phyloP scores from a whole-genome alignment of 345 rosid genomes.

The Boechera stricta region DNA sequence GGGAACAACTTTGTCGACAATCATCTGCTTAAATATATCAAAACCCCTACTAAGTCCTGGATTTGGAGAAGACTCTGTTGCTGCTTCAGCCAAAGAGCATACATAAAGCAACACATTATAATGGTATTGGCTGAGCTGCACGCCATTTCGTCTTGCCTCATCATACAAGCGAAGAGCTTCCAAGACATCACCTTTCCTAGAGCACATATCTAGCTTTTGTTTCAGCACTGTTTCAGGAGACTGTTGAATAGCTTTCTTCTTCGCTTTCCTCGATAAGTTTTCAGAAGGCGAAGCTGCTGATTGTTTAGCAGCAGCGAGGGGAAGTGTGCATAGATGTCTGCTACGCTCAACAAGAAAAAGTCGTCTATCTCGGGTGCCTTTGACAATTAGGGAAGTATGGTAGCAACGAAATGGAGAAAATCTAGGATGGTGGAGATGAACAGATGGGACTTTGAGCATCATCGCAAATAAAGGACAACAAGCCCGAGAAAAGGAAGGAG shows the following conservation, averaged over 20 bases:
- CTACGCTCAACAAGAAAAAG: constrained; percentile 38
- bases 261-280: constrained; percentile 51
- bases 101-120: constrained; percentile 80
- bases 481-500: constrained; percentile 46
- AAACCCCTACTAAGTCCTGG: constrained; percentile 69
- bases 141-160: constrained; percentile 62
- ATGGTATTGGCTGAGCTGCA: constrained; percentile 60
- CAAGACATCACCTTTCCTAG: constrained; percentile 58
- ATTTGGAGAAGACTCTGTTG: constrained; percentile 42
- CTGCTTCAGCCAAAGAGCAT: constrained; percentile 62
- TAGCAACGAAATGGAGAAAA: constrained; percentile 37
- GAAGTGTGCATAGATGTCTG: constrained; percentile 49
- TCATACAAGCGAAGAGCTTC: constrained; percentile 88
- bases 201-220: constrained; percentile 69
- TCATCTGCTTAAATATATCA: constrained; percentile 82
- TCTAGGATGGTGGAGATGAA: constrained; percentile 27
- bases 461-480: constrained; percentile 41
- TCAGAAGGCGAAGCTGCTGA: constrained; percentile 35
- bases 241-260: constrained; percentile 59
- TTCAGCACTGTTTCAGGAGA: constrained; percentile 66
- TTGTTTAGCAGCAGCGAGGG: constrained; percentile 50
- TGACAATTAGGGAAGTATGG: constrained; percentile 28
- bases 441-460: constrained; percentile 47
- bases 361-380: constrained; percentile 40
- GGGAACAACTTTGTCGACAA: constrained; percentile 64